Conservation (phyloP, 2,329 filamentous ascomycete species). For the Chrysoporthe deuterocubensis region DNA sequence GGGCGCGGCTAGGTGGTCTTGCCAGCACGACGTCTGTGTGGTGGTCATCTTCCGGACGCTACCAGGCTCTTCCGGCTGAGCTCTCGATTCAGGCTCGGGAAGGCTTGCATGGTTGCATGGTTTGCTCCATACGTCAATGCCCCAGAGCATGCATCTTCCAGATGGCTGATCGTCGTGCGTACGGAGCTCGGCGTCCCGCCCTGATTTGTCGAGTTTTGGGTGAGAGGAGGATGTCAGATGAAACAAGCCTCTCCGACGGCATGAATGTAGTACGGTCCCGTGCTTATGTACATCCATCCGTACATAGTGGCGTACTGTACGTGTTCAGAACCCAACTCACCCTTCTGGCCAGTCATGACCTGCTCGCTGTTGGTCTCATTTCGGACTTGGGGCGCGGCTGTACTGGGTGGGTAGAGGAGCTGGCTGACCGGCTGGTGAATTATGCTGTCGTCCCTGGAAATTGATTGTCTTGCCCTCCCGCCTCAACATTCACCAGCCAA, state of each 20-base stretch:
- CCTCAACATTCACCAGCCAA: no score
- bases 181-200: no score
- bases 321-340: neutral
- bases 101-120: no score
- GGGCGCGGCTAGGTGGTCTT: slow-evolving; percentile 4
- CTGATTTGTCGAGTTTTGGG: neutral
- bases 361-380: neutral
- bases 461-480: no score
- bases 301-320: neutral
- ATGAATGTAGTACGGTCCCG: slow-evolving; percentile 3
- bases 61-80: no score
- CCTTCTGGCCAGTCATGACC: no score
- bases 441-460: no score
- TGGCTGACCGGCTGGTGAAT: neutral
- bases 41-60: no score
- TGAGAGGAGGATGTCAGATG: slow-evolving; percentile 1
- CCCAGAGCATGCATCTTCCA: neutral
- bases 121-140: no score
- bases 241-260: slow-evolving; percentile 11
- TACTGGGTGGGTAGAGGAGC: neutral
- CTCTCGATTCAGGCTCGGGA: no score
- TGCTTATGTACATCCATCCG: neutral
- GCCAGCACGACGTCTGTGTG: neutral
- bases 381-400: neutral
- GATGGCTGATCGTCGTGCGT: neutral